Base-by-base conservation (phyloP, 305 asterid species). In the Fraxinus latifolia region DNA sequence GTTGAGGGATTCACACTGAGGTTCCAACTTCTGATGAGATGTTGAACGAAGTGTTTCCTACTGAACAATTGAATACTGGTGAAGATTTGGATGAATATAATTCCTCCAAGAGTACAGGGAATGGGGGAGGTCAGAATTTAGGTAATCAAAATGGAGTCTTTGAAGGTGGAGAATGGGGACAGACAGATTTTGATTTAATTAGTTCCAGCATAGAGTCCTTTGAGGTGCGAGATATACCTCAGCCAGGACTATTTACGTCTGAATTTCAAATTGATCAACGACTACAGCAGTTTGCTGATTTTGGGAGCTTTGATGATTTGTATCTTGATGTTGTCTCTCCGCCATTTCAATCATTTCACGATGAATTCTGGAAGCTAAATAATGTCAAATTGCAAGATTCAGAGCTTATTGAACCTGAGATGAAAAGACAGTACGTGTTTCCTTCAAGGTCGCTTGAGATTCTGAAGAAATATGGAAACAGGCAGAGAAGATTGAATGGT, bases 391-490 rank as follows among this genome's bases (percentile, higher is more conserved):
- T 7, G 11, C 36, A 29, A 68, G 33, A 68, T 29, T 14, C 37
- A 29, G 37, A 29, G 74, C 74, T 29, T 68, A 12, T 29, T 68
- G 74, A 29, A 70, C 75, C 75, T 5, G 37, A 29, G 75, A 31
- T 12, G 39, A 70, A 70, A 70, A 70, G 15, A 14, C 9, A 31
- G 75, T 11, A 31, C 14, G 75, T 5, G 12, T 29, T 70, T 70
- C 75, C 75, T 31, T 31, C 42, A 5, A 17, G 42, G 23, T 31
- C 75, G 23, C 4, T 88, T 29, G 58, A 87, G 76, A 55, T 87
- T 60, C 79, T 87, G 42, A 81, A 53, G 44, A 70, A 82, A 50
- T 85, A 85, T 80, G 75, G 58, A 77, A 81, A 9, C 55, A 83
- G 79, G 76, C 78, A 83, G 31, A 68, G 53, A 68, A 7, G 77